phyloP scores from a whole-genome alignment of 345 rosid species.

The Eucalyptus tenuipes region DNA sequence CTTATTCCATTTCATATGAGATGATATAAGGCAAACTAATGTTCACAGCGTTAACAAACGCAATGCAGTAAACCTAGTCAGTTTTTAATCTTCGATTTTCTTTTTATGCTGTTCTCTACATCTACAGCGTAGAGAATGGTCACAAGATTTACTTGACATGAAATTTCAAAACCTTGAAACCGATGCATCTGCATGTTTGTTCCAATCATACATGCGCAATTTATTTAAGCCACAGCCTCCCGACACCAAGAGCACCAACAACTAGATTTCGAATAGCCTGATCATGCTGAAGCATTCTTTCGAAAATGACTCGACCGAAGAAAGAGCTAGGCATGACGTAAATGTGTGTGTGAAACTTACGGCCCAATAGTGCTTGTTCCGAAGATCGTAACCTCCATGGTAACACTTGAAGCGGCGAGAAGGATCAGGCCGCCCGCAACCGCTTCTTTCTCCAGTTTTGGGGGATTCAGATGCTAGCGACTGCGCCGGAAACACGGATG shows the following conservation, averaged over 20 bases:
- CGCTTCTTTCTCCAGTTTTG: constrained; percentile 1
- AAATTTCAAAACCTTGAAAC: not conserved
- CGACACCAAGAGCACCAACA: not conserved
- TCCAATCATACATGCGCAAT: not conserved
- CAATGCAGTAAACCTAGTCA: not conserved
- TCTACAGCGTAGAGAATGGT: not conserved
- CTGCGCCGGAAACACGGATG: constrained; percentile 6
- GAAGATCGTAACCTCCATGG: constrained; percentile 36
- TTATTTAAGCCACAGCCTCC: not conserved
- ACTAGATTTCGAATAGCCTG: not conserved
- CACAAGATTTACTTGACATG: not conserved
- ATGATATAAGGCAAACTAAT: not conserved
- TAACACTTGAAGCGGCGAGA: constrained; percentile 32
- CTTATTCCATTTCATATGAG: not conserved
- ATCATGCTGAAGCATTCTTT: not conserved
- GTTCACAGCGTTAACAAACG: not conserved
- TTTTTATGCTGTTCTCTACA: not conserved
- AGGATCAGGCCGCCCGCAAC: constrained; percentile 46
- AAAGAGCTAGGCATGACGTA: not conserved
- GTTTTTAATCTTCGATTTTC: not conserved
- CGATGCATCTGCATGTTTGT: not conserved
- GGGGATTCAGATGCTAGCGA: not conserved
- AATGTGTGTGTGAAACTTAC: constrained; percentile 21
- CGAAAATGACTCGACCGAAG: not conserved
- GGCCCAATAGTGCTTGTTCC: constrained; percentile 62